A percentile compares a stretch with the other conserved stretches of the same genome.
These are phyloP conservation scores for Cutaneotrichosporon sp. DNA, from an alignment of 1,284 basidiomycete genomes.

Conservation along the genomic window DNA sequence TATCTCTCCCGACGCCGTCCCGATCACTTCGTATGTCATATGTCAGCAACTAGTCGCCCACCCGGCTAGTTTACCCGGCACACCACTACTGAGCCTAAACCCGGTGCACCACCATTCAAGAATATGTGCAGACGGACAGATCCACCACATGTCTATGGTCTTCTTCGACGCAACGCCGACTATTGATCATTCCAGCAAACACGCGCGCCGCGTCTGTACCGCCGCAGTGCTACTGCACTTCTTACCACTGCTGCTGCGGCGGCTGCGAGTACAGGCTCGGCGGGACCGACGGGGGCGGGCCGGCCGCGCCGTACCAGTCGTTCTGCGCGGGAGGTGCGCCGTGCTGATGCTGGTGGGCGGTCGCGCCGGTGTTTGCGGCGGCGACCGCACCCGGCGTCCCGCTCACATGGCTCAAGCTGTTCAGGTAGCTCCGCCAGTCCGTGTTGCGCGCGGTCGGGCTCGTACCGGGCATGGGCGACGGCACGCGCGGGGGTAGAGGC, in stretches of 20 bases:
- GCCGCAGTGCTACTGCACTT: too few species aligned
- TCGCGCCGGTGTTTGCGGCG: neutral
- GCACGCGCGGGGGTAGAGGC: neutral
- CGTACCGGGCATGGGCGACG: conserved; percentile 2
- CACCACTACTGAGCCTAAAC: too few species aligned
- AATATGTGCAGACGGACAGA: too few species aligned
- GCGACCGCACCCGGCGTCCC: neutral
- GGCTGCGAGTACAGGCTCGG: conserved; percentile 1
- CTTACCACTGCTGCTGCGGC: conserved; percentile 6
- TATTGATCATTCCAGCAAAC: too few species aligned
- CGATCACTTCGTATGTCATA: too few species aligned
- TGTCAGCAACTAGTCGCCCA: too few species aligned
- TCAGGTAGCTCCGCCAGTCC: conserved; percentile 41
- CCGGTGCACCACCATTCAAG: too few species aligned
- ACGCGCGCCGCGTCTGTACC: too few species aligned
- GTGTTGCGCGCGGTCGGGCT: conserved; percentile 11
- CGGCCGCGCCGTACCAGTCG: conserved; percentile 5
- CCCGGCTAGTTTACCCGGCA: too few species aligned
- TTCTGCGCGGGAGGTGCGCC: neutral
- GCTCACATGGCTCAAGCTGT: conserved; percentile 12
- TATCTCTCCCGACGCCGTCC: too few species aligned
- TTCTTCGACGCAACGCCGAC: too few species aligned
- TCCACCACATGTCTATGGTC: too few species aligned
- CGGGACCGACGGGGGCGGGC: conserved; percentile 4
- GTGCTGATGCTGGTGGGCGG: neutral